Percentiles rank a stretch among this genome's conserved stretches.
Evolutionary conservation across 345 rosid genomes (phyloP).

Genomic region (Sapria himalayana): DNA sequence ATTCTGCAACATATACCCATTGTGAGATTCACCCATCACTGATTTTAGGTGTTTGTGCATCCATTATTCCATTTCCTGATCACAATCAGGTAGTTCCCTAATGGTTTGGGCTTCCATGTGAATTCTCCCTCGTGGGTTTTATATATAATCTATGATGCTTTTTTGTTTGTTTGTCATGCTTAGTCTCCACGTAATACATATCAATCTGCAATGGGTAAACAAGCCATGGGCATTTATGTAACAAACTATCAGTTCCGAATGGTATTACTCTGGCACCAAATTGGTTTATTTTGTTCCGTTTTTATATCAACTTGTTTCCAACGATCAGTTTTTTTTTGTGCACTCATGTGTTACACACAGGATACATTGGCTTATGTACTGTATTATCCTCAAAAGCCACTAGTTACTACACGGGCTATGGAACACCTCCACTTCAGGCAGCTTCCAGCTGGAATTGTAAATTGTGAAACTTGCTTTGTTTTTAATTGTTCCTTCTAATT

Average conservation of each 20-base stretch:
- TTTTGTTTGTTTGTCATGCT: constrained; percentile 9
- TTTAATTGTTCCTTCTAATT: not conserved
- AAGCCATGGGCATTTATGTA: constrained; percentile 98
- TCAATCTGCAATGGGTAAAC: constrained; percentile 99
- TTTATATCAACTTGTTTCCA: not conserved
- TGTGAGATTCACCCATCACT: constrained; percentile 97
- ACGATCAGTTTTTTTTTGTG: not conserved
- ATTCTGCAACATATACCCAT: constrained; percentile 75
- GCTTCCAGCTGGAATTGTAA: constrained; percentile 98
- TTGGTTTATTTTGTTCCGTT: not conserved
- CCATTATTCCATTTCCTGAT: constrained; percentile 97
- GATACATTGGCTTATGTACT: constrained; percentile 95
- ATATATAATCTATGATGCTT: constrained; percentile 1
- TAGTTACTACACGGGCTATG: constrained; percentile 97
- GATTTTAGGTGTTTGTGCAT: constrained; percentile 93
- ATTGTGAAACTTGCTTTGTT: no score
- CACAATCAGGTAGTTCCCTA: constrained; percentile 69
- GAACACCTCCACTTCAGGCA: constrained; percentile 99
- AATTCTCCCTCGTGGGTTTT: constrained; percentile 5
- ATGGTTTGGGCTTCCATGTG: no score
- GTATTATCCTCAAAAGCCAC: constrained; percentile 93
- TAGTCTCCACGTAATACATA: constrained; percentile 98
- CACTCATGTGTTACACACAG: constrained; percentile 15
- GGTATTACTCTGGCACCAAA: constrained; percentile 19
- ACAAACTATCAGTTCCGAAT: constrained; percentile 94